A percentile compares a stretch with the other conserved stretches of the same genome.
Conservation (phyloP, 2,329 filamentous ascomycete genomes). For the Xylaria sp. region DNA sequence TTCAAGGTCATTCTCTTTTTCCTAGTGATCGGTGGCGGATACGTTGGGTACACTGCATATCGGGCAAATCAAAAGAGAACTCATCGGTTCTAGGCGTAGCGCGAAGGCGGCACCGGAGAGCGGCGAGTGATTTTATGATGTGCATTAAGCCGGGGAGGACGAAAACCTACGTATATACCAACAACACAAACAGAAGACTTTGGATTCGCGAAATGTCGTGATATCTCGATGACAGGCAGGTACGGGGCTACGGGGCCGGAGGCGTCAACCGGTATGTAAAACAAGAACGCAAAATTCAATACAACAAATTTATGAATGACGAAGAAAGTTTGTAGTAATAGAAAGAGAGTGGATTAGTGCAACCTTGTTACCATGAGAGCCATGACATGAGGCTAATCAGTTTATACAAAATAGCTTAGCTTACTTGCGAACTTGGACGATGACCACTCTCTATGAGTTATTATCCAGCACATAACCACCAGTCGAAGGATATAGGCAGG, state of each 20-base stretch:
- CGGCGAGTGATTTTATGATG: slow-evolving; percentile 12
- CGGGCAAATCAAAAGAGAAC: slow-evolving; percentile 71
- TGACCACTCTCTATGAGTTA: not conserved
- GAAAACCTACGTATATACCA: slow-evolving; percentile 42
- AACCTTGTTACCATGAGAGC: not conserved
- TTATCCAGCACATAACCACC: too few species aligned
- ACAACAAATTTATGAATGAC: slow-evolving; percentile 39
- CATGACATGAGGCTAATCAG: not conserved
- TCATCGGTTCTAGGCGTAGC: slow-evolving; percentile 62
- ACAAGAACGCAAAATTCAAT: slow-evolving; percentile 42
- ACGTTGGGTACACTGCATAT: slow-evolving; percentile 88
- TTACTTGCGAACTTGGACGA: not conserved
- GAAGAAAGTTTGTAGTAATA: slow-evolving; percentile 16
- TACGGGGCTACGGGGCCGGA: slow-evolving; percentile 39
- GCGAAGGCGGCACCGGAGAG: slow-evolving; percentile 7
- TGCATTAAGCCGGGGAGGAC: slow-evolving; percentile 22
- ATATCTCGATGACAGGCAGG: slow-evolving; percentile 35
- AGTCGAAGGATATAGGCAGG: not conserved
- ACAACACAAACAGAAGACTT: slow-evolving; percentile 35
- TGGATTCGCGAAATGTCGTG: slow-evolving; percentile 33
- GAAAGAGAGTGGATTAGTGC: not conserved
- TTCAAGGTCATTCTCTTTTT: slow-evolving; percentile 85
- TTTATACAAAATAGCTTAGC: slow-evolving; percentile 5
- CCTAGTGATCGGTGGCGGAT: slow-evolving; percentile 74
- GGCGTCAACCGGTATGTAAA: slow-evolving; percentile 45